These are phyloP conservation scores for Chamaenerion angustifolium DNA, from an alignment of 345 rosid species.

Conservation along the genomic window DNA sequence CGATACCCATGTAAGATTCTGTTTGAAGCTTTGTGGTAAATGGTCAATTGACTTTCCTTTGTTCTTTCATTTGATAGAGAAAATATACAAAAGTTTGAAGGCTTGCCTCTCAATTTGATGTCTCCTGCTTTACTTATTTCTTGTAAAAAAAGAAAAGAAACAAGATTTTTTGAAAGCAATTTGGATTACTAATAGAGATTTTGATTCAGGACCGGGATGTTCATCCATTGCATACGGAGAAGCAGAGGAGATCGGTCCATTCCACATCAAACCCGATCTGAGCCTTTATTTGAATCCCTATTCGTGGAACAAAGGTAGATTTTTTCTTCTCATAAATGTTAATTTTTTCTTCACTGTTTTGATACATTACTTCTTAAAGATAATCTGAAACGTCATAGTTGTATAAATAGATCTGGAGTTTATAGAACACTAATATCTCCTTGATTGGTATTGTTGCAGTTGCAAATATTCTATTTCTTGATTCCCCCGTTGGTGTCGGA, in stretches of 20 bases:
- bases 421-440: no score
- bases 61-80: no score
- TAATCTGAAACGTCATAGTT: neutral
- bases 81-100: no score
- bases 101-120: no score
- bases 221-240: slow-evolving; percentile 77
- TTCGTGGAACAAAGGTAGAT: slow-evolving; percentile 84
- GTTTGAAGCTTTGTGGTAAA: no score
- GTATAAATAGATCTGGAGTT: no score
- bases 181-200: neutral
- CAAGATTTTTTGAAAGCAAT: no score
- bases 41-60: no score
- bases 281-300: slow-evolving; percentile 67
- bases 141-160: no score
- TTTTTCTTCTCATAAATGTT: neutral
- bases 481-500: slow-evolving; percentile 93
- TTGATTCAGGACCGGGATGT: slow-evolving; percentile 78
- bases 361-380: neutral
- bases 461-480: slow-evolving; percentile 77
- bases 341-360: neutral
- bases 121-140: no score
- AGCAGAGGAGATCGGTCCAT: slow-evolving; percentile 94
- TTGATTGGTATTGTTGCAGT: slow-evolving; percentile 25
- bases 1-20: no score
- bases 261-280: slow-evolving; percentile 70